Evolutionary conservation across 208 protist genomes (phyloP).

Genomic region (Trypanosomatidae sp.): DNA sequence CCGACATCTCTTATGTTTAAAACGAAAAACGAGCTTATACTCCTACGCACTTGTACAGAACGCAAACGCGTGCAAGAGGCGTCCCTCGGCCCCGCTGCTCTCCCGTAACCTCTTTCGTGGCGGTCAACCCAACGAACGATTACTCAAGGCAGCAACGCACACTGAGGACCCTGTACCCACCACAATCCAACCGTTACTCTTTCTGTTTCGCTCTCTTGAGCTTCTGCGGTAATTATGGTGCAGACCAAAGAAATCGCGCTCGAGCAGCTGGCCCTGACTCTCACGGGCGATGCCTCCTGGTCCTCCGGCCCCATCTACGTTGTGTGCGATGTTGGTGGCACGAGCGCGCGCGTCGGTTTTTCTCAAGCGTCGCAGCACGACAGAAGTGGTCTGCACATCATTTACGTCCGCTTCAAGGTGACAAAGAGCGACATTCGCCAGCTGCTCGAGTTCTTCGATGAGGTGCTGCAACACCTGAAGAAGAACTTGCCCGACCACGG

Average conservation of each 20-base stretch:
- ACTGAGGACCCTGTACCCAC: not conserved
- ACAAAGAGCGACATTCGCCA: slow-evolving; percentile 43
- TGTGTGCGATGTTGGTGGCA: slow-evolving; percentile 72
- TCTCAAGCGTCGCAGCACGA: slow-evolving; percentile 12
- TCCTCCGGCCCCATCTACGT: slow-evolving; percentile 45
- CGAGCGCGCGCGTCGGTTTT: slow-evolving; percentile 74
- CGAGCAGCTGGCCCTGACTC: slow-evolving; percentile 27
- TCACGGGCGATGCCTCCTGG: slow-evolving; percentile 32
- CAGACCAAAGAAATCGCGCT: not conserved
- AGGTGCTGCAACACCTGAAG: slow-evolving; percentile 37
- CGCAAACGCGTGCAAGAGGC: not conserved
- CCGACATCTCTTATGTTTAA: not conserved
- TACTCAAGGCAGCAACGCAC: not conserved
- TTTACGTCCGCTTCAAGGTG: slow-evolving; percentile 54
- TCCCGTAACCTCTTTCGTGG: not conserved
- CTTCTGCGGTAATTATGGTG: not conserved
- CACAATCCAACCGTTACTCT: not conserved
- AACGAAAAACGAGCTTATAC: not conserved
- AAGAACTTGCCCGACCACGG: slow-evolving; percentile 14
- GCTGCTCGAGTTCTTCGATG: slow-evolving; percentile 47
- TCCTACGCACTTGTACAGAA: not conserved
- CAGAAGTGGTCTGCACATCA: slow-evolving; percentile 23
- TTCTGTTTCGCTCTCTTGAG: not conserved
- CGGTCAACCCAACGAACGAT: not conserved
- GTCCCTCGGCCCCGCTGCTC: not conserved